Base-by-base conservation (phyloP, 208 protist genomes). In the Sergeia podlipaevii region DNA sequence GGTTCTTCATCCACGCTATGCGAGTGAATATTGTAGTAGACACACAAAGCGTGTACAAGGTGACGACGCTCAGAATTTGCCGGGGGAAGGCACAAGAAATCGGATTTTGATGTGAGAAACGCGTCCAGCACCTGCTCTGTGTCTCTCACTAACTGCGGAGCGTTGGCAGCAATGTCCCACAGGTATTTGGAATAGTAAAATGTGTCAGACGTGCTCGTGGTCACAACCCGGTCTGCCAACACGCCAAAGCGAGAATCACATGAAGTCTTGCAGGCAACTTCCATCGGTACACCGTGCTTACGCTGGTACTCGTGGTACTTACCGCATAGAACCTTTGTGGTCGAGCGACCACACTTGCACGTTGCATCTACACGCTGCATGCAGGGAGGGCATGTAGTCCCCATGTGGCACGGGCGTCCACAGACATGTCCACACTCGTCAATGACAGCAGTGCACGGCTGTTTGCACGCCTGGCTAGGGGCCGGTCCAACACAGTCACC, bases 341-440 rank as follows among this genome's bases (percentile, higher is more conserved):
- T 48, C 13, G 68, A 43, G 28, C 65, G 60, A 0, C 85, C 80
- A 52, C 85, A 92, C 42, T 64, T 52, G 56, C 85, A 92, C 30
- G 59, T 63, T 26, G 60, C 55, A 32, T 70, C 45, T 17, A 85
- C 21, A 20, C 45, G 33, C 23, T 55, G 58, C 1, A 24, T 43
- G 64, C 85, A 92, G n/a, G 50, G 61, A 4, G 73, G n/a, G n/a
- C n/a, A n/a, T n/a, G n/a, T n/a, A n/a, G n/a, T n/a, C n/a, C n/a
- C n/a, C n/a, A n/a, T n/a, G 66, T 92, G 85, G 46, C 85, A 92
- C 28, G 50, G 56, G 49, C 56, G 39, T 21, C 54, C 60, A 50
- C 85, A 92, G 11, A 29, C 48, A 60, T 92, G 79, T 4, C 70
- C 77, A 66, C 85, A 92, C 4, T 65, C 68, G 2, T 58, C 47